Percentiles rank a stretch among this genome's conserved stretches.
These are phyloP conservation scores for Saccharomycopsis sp. DNA, from an alignment of 805 yeast species.

Conservation along the genomic window DNA sequence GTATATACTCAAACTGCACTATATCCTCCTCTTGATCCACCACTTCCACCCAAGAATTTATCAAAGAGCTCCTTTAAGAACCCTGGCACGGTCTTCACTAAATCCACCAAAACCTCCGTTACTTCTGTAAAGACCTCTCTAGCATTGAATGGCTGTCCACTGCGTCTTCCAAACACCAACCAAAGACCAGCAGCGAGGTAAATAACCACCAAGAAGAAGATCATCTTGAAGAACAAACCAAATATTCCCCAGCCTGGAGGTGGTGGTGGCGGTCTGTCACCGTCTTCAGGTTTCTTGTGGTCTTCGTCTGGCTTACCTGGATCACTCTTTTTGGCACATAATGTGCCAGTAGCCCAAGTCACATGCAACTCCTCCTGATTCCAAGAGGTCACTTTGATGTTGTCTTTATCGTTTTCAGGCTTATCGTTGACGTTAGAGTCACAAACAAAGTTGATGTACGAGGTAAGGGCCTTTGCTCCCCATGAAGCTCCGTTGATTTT, in stretches of 20 bases:
- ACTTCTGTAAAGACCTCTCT: constrained; percentile 70
- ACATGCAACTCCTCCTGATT: constrained; percentile 25
- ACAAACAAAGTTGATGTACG: constrained; percentile 45
- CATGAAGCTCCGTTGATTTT: constrained; percentile 51
- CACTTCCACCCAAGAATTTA: constrained; percentile 54
- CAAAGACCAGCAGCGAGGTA: constrained; percentile 72
- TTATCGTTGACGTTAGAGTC: constrained; percentile 32
- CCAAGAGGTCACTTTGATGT: constrained; percentile 21
- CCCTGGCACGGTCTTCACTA: constrained; percentile 53
- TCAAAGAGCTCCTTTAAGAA: constrained; percentile 61
- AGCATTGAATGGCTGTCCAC: constrained; percentile 58
- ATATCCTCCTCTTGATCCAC: constrained; percentile 74
- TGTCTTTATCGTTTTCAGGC: constrained; percentile 25
- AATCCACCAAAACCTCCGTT: constrained; percentile 56
- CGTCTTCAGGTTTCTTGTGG: constrained; percentile 26
- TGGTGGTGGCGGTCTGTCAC: constrained; percentile 26
- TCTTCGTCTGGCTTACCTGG: constrained; percentile 23
- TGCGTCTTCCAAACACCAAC: constrained; percentile 67
- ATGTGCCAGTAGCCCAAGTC: constrained; percentile 36
- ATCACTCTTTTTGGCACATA: constrained; percentile 34
- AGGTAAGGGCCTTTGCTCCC: constrained; percentile 55
- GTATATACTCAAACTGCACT: constrained; percentile 55
- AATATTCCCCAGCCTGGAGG: constrained; percentile 37
- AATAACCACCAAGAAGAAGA: constrained; percentile 61
- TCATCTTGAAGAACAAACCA: constrained; percentile 77